Percentiles rank a stretch among this genome's conserved stretches.
Evolutionary conservation across 108 stramenopile species (phyloP).

Genomic region (Mediolabrus comicus): DNA sequence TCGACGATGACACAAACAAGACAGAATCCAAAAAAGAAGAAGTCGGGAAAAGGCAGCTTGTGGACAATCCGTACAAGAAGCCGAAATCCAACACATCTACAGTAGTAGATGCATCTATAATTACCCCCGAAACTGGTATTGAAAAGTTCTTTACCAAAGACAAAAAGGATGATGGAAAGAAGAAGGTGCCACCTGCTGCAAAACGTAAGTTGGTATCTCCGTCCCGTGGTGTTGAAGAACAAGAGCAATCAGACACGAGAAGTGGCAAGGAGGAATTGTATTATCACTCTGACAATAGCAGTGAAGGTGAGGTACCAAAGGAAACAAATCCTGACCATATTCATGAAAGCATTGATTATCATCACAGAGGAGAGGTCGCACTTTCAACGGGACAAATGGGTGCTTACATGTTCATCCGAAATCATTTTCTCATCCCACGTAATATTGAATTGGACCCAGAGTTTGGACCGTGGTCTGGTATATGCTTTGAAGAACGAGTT

Average conservation of each 20-base stretch:
- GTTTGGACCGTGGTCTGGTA: constrained; percentile 68
- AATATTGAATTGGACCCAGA: constrained; percentile 56
- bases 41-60: too few species aligned
- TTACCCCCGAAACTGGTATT: constrained; percentile 34
- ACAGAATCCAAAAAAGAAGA: neutral
- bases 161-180: neutral
- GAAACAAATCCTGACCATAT: constrained; percentile 49
- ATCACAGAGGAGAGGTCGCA: constrained; percentile 43
- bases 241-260: neutral
- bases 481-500: constrained; percentile 72
- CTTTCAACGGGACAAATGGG: constrained; percentile 24
- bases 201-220: constrained; percentile 27
- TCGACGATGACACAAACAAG: neutral
- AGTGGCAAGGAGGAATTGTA: constrained; percentile 1
- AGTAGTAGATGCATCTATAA: neutral
- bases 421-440: constrained; percentile 55
- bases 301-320: neutral
- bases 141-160: constrained; percentile 19
- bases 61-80: neutral
- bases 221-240: neutral
- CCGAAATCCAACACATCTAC: neutral
- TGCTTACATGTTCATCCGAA: constrained; percentile 55
- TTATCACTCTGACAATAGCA: constrained; percentile 23
- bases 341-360: constrained; percentile 61
- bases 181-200: constrained; percentile 27